Base-by-base conservation (phyloP, 75 land plant genomes). In the Chamaecyparis obtusa region DNA sequence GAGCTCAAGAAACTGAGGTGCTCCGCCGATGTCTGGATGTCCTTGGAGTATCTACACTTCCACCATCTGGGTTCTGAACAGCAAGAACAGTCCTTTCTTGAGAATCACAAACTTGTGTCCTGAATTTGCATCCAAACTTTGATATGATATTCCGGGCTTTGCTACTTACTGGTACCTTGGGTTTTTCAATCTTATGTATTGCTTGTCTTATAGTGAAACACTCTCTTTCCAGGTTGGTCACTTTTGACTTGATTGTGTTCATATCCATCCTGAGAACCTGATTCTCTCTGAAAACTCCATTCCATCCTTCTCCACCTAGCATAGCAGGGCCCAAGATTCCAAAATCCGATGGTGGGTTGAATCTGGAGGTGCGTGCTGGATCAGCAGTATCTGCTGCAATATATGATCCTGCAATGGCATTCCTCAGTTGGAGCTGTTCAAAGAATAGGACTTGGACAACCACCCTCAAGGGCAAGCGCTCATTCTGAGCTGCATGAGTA, bases 401-500 rank as follows among this genome's bases (percentile, higher is more conserved):
- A 15, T 93, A 84, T 27, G 90, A 84, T 30, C 94, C 94, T 39
- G 96, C 93, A 36, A 96, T 94, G 5, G 96, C 96, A 49, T 91
- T 92, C 24, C 98, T 94, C 30, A 96, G 94, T 92, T 96, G 98
- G 46, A 96, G 93, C 94, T 96, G 98, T 93, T 96, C 98, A 87
- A 96, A 94, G 89, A 96, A 96, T 56, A 96, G 92, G 9, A 95
- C 98, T 56, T 96, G 98, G 33, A 96, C 93, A 35, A 96, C 95
- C 14, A 95, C 93, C 9, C 98, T 86, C 49, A 96, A 87, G 21
- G 98, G 98, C 3, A 96, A 88, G 44, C 98, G 88, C 88, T 96
- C 98, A 88, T 95, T 96, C 87, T 96, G 97, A 30, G 98, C 97
- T 3, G 97, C 98, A 89, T 96, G 98, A 6, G 98, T 95, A 94